Evolutionary conservation across 352 stramenopile genomes (phyloP), one percentile per base, ranked within the genome.

Genomic region (Pythium aquatile): DNA sequence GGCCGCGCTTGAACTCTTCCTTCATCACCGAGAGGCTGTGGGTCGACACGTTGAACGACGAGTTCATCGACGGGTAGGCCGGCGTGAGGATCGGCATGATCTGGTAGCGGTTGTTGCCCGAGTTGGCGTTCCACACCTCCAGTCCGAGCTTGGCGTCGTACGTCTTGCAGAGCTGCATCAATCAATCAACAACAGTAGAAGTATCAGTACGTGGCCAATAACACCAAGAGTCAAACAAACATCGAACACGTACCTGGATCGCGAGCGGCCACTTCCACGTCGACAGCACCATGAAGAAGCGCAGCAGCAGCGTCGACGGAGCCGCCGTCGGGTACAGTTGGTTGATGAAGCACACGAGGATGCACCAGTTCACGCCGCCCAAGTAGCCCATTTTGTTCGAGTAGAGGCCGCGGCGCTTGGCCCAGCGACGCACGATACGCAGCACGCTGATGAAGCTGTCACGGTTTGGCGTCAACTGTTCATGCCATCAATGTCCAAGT

Each of bases 81-180:
- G 98, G 98, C 26, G 98, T 99, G 63, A 99, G 78, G 58, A 99
- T 99, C 28, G 97, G 97, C 97, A 99, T 99, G 17, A 99, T 78
- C 74, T 99, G 96, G 60, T 89, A 95, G 58, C 85, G 87, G 68
- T 96, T 96, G 72, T 89, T 87, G 39, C 87, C 87, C 6, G 78
- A 72, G 58, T 93, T 96, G 28, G 87, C 85, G 58, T 96, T 96
- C 87, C 87, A 96, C n/a, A 96, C 73, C 33, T 96, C 87, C 4
- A 96, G 68, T 5, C 86, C 86, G 26, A 96, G 80, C 55, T 95
- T 94, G 6, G 86, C 82, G 32, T 96, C 87, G 40, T 93, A 85
- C 0, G 83, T 93, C 65, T 94, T 95, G 72, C 86, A 95, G 1
- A 96, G 72, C 75, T 90, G 42, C 28, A 58, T 32, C 33, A 59